These are phyloP conservation scores for Pythium chondricola DNA, from an alignment of 352 stramenopile species.

Conservation along the genomic window DNA sequence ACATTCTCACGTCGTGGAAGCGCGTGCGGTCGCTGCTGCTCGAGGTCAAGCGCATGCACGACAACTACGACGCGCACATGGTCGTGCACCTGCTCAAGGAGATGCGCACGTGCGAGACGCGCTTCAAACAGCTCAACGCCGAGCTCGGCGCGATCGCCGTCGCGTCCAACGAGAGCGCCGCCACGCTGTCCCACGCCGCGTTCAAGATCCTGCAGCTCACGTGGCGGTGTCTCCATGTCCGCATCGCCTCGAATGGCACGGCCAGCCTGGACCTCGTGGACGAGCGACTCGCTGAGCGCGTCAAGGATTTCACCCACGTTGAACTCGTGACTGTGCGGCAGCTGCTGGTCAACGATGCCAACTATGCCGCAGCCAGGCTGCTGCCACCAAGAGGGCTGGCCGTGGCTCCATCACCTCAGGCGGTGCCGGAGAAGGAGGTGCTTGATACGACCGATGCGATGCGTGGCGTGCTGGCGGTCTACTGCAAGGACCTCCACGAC, in stretches of 20 bases:
- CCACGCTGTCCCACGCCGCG: constrained; percentile 51
- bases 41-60: constrained; percentile 61
- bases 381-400: too few relatives aligned
- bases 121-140: constrained; percentile 68
- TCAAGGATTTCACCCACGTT: constrained; percentile 55
- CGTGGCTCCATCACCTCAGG: constrained; percentile 1
- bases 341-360: constrained; percentile 46
- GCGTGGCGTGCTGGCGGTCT: constrained; percentile 39
- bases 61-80: constrained; percentile 70
- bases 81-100: constrained; percentile 72
- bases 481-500: constrained; percentile 73
- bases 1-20: constrained; percentile 63
- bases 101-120: constrained; percentile 68
- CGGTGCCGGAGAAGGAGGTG: constrained; percentile 59
- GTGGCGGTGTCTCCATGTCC: constrained; percentile 47
- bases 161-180: constrained; percentile 69
- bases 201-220: constrained; percentile 65
- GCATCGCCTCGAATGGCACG: constrained; percentile 16
- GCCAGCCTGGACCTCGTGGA: constrained; percentile 45
- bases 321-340: constrained; percentile 43
- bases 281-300: constrained; percentile 51
- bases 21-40: constrained; percentile 54
- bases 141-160: constrained; percentile 58
- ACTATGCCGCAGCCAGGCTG: constrained; percentile 9
- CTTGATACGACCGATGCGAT: constrained; percentile 40